These are phyloP conservation scores for Cladosporium halotolerans DNA, from an alignment of 2,329 filamentous ascomycete species.

Conservation along the genomic window DNA sequence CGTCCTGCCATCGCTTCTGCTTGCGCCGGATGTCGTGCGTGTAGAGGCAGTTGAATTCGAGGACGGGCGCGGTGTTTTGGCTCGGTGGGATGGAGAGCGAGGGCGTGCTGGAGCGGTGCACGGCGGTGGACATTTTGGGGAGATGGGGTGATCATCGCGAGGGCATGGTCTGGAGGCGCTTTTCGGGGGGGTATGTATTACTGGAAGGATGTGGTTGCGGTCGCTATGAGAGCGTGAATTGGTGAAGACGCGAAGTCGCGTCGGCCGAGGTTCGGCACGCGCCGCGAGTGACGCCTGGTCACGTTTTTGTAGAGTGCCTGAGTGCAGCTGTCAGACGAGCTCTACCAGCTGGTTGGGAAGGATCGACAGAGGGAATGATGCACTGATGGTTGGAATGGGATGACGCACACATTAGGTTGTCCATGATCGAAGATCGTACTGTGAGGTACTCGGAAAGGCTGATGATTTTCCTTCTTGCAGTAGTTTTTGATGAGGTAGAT, in stretches of 20 bases:
- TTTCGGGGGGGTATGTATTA: background rate
- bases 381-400: too few species aligned
- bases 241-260: background rate
- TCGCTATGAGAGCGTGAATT: background rate
- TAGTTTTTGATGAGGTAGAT: too few species aligned
- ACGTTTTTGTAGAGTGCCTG: too few species aligned
- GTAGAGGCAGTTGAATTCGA: slow-evolving; percentile 80
- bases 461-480: too few species aligned
- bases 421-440: too few species aligned
- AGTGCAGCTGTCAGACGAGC: too few species aligned
- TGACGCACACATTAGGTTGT: too few species aligned
- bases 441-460: too few species aligned
- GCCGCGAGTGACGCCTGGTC: too few species aligned
- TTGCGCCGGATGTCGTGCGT: slow-evolving; percentile 80
- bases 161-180: background rate
- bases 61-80: slow-evolving; percentile 65
- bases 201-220: background rate
- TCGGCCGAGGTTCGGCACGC: background rate
- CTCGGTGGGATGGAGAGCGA: slow-evolving; percentile 41
- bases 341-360: too few species aligned
- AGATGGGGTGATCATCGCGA: background rate
- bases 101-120: slow-evolving; percentile 28
- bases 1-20: slow-evolving; percentile 91
- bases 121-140: slow-evolving; percentile 28
- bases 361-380: too few species aligned